These are phyloP conservation scores for Colletotrichum navitas DNA, from an alignment of 2,329 filamentous ascomycete genomes.

Conservation along the genomic window DNA sequence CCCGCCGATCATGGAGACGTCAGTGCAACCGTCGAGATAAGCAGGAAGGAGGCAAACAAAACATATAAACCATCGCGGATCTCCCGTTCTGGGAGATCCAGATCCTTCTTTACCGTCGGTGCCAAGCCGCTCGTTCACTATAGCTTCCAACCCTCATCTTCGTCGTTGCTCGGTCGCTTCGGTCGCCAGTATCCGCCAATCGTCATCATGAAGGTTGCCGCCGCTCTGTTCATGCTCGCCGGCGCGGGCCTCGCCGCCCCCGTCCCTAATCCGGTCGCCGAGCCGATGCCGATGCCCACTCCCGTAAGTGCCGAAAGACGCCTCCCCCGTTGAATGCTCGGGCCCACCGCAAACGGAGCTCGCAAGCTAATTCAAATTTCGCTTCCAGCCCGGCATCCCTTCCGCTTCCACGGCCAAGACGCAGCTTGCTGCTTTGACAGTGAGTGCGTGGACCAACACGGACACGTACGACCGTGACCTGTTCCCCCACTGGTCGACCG, in stretches of 20 bases:
- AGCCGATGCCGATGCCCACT: conserved; percentile 44
- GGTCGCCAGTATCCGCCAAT: not conserved
- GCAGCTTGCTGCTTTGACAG: conserved; percentile 70
- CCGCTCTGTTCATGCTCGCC: conserved; percentile 42
- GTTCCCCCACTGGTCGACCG: conserved; percentile 80
- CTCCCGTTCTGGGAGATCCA: conserved; percentile 24
- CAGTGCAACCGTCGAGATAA: conserved; percentile 9
- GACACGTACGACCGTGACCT: conserved; percentile 73
- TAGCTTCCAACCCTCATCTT: conserved; percentile 17
- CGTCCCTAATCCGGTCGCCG: conserved; percentile 34
- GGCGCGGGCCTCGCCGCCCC: conserved; percentile 45
- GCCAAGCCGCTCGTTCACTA: conserved; percentile 32
- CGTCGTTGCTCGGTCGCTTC: conserved; percentile 11
- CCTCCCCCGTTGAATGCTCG: not conserved
- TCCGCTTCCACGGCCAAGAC: conserved; percentile 66
- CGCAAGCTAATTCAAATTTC: not conserved
- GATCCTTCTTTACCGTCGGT: conserved; percentile 21
- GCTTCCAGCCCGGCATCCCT: conserved; percentile 71
- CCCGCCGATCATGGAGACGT: conserved; percentile 20
- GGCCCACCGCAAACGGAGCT: not conserved
- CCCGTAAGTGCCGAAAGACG: conserved; percentile 44
- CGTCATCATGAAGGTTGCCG: conserved; percentile 42
- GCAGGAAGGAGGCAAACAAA: conserved; percentile 22
- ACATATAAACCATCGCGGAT: conserved; percentile 38
- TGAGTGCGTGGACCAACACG: conserved; percentile 66